phyloP scores from a whole-genome alignment of 2,329 filamentous ascomycete species.

The Fusarium beomiforme region DNA sequence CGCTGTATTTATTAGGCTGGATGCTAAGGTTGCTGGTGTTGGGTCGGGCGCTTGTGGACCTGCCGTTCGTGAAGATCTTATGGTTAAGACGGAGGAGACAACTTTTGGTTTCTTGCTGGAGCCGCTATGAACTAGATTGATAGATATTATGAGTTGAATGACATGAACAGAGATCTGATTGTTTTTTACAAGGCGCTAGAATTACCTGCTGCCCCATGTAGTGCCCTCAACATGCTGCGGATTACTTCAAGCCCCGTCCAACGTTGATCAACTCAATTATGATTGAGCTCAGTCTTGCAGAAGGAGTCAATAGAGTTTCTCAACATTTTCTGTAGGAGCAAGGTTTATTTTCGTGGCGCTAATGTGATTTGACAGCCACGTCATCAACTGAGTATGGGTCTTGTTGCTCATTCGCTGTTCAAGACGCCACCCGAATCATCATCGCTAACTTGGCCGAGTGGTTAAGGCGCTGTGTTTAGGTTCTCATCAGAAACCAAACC shows the following conservation, averaged over 20 bases:
- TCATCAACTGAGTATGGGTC: rapidly evolving
- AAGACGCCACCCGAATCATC: not conserved
- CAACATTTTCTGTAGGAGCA: rapidly evolving
- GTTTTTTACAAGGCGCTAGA: not conserved
- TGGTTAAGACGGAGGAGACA: conserved; percentile 53
- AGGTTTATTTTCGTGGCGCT: rapidly evolving
- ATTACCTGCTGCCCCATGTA: too few relatives aligned
- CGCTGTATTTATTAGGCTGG: conserved; percentile 55
- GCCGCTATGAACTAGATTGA: conserved; percentile 14
- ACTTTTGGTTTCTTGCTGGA: conserved; percentile 56
- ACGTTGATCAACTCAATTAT: too few relatives aligned
- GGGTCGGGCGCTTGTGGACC: conserved; percentile 62
- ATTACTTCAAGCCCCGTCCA: not conserved
- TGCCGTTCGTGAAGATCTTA: conserved; percentile 55
- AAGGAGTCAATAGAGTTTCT: rapidly evolving
- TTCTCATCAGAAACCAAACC: conserved; percentile 38
- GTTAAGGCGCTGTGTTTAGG: conserved; percentile 41
- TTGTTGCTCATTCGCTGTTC: rapidly evolving
- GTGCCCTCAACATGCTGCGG: not conserved
- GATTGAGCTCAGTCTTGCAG: rapidly evolving
- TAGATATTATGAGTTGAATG: not conserved
- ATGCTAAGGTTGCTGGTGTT: conserved; percentile 59
- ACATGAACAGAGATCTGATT: too few relatives aligned
- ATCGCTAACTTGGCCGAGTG: conserved; percentile 40
- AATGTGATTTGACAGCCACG: rapidly evolving